A percentile compares a stretch with the other conserved stretches of the same genome.
Evolutionary conservation across 306 rosid species (phyloP).

Genomic region (Sphenostylis stenocarpa): DNA sequence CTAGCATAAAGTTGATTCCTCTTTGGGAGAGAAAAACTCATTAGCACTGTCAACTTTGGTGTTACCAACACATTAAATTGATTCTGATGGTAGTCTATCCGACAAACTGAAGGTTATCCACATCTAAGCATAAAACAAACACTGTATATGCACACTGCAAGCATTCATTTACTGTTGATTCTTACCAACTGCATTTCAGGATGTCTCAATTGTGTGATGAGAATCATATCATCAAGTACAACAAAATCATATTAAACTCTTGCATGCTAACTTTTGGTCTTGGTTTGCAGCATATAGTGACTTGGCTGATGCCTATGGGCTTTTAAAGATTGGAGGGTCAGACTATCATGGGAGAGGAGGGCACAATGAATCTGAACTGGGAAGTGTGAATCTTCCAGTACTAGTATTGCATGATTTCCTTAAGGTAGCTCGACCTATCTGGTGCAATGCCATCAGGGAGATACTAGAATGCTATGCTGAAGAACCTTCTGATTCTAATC

Average conservation of each 20-base stretch:
- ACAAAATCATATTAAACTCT: background rate
- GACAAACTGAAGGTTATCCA: background rate
- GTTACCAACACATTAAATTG: constrained; percentile 2
- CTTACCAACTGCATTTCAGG: background rate
- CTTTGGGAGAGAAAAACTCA: background rate
- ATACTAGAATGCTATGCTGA: constrained; percentile 61
- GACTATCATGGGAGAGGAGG: constrained; percentile 95
- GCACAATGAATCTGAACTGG: constrained; percentile 73
- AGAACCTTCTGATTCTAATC: constrained; percentile 81
- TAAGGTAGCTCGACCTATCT: constrained; percentile 74
- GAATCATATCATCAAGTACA: constrained; percentile 3
- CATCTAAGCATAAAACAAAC: background rate
- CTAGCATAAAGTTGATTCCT: background rate
- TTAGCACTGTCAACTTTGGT: background rate
- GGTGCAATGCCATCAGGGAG: constrained; percentile 76
- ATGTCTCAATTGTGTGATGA: background rate
- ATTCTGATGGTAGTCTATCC: background rate
- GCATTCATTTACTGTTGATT: background rate
- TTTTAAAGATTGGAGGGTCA: constrained; percentile 92
- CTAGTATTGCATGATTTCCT: constrained; percentile 73
- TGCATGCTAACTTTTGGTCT: constrained; percentile 12
- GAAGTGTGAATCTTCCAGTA: constrained; percentile 92
- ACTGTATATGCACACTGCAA: background rate
- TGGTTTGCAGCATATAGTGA: constrained; percentile 72
- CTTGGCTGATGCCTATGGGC: constrained; percentile 72